phyloP scores from a whole-genome alignment of 768 basidiomycete species.

The Mycena crocata region DNA sequence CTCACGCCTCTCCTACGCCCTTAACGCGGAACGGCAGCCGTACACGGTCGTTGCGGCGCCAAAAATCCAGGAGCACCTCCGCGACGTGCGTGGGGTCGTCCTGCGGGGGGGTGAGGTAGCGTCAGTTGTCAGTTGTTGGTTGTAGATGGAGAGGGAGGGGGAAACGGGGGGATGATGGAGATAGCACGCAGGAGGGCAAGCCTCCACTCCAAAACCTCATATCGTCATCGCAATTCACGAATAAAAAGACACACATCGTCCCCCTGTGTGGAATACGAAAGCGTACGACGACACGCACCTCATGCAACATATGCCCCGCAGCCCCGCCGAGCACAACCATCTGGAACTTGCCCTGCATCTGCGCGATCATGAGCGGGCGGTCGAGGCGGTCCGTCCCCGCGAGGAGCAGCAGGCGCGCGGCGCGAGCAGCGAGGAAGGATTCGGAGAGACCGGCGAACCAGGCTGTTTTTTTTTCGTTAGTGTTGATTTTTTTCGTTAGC shows the following conservation, averaged over 20 bases:
- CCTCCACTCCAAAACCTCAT: too few species aligned
- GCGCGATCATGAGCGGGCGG: constrained; percentile 93
- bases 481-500: too few species aligned
- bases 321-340: constrained; percentile 86
- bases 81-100: constrained; percentile 89
- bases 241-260: too few species aligned
- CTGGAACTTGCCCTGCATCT: constrained; percentile 97
- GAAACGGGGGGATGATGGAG: background rate
- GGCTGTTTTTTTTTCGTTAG: too few species aligned
- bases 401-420: constrained; percentile 88
- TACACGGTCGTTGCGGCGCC: constrained; percentile 85
- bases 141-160: too few species aligned
- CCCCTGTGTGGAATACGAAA: too few species aligned
- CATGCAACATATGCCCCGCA: constrained; percentile 95
- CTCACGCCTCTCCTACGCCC: constrained; percentile 66
- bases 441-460: constrained; percentile 91
- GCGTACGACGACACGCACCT: constrained; percentile 62
- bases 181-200: background rate
- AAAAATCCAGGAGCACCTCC: constrained; percentile 87
- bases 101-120: too few species aligned
- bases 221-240: too few species aligned
- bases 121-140: too few species aligned
- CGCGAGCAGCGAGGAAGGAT: constrained; percentile 80
- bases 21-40: constrained; percentile 62
- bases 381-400: constrained; percentile 96